Base-by-base conservation (phyloP, 2,329 filamentous ascomycete genomes). In the Fusarium gaditjirri region DNA sequence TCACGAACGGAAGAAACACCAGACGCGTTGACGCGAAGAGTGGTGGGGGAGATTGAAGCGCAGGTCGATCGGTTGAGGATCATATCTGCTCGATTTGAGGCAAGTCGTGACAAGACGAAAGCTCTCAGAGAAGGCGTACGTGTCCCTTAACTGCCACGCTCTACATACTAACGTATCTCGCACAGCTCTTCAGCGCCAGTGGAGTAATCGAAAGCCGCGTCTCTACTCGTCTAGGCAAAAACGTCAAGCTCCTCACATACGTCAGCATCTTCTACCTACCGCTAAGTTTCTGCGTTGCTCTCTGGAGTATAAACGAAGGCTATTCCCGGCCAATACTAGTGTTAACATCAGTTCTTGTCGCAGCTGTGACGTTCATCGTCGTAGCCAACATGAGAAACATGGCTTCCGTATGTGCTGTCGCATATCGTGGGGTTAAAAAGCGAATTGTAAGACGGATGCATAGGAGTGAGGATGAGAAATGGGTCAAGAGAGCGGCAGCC, bases 201-300 rank as follows among this genome's bases (percentile, higher is more conserved):
- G 61, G 55, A 16, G 55, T 63, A 5, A 52, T 61, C 17, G 36
- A 63, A 21, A 63, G 43, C 0, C 31, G 61, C 6, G 55, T 63
- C 11, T 63, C 61, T 4, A 63, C 76, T 2, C 71, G 70, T 29
- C 68, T 81, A 1, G 78, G 79, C 1, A 73, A 82, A 43, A 83
- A 83, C 38, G 78, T 83, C 16, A 78, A 80, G 38, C 74, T 83
- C 0, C 75, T 83, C 46, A 83, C 81, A 21, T 79, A 80, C 36
- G 80, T 83, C 25, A 83, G 80, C 57, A 81, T 83, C n/a, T 82
- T 83, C 54, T 83, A 79, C 58, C 75, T 83, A 1, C 81, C 81
- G 0, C 65, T 83, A 8, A 75, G 79, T 16, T 82, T 83, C 57
- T 79, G 78, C 61, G 72, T 65, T 9, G 64, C 68, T 2, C 53